Evolutionary conservation across 257 asterid genomes (phyloP).

Genomic region (Gentiana dahurica): DNA sequence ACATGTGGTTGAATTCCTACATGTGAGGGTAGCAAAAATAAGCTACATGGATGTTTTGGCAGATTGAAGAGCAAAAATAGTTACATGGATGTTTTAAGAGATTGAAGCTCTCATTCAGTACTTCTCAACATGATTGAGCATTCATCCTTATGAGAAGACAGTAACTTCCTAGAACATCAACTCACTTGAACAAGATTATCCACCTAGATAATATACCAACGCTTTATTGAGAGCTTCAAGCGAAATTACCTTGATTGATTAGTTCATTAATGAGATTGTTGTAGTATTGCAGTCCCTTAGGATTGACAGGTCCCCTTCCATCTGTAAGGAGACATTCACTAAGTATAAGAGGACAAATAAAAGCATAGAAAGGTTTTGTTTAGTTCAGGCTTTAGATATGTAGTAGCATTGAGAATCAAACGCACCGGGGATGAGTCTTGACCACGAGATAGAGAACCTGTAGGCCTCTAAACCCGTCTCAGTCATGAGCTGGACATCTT

Average conservation of each 20-base stretch:
- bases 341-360: background rate
- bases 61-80: too few species aligned
- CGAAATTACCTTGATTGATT: conserved; percentile 23
- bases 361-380: background rate
- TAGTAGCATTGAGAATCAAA: background rate
- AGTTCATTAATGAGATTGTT: conserved; percentile 45
- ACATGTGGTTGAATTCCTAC: conserved; percentile 55
- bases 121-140: too few species aligned
- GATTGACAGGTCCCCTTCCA: conserved; percentile 24
- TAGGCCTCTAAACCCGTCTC: conserved; percentile 15
- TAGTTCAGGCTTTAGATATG: background rate
- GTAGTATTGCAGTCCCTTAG: conserved; percentile 38
- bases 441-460: conserved; percentile 25
- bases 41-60: too few species aligned
- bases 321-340: conserved; percentile 6
- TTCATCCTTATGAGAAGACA: background rate
- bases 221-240: background rate
- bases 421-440: conserved; percentile 23
- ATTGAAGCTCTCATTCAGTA: too few species aligned
- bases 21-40: background rate
- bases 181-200: background rate
- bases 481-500: conserved; percentile 19
- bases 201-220: conserved; percentile 1
- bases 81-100: too few species aligned
- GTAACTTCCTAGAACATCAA: background rate